Evolutionary conservation across 805 yeast species (phyloP).

Genomic region (Schwanniomyces polymorphus): DNA sequence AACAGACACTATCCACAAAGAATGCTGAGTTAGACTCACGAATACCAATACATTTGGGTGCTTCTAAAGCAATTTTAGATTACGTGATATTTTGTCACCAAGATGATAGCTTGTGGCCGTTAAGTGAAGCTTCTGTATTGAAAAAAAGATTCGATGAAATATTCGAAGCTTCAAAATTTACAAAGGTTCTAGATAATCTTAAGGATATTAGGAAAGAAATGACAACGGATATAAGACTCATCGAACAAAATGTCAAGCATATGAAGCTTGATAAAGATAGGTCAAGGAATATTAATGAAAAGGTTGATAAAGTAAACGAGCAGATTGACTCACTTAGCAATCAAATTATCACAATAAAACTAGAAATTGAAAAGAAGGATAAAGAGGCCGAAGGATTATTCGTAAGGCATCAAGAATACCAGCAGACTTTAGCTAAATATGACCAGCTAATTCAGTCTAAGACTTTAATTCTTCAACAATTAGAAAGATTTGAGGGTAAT

Average conservation of each 20-base stretch:
- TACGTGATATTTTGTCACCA: constrained; percentile 97
- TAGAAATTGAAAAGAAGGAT: constrained; percentile 53
- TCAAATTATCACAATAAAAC: constrained; percentile 50
- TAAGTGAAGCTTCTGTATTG: constrained; percentile 83
- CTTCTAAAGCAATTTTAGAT: constrained; percentile 81
- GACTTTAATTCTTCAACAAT: constrained; percentile 48
- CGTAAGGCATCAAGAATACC: constrained; percentile 78
- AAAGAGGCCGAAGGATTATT: constrained; percentile 63
- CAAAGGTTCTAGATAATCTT: constrained; percentile 82
- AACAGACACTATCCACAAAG: constrained; percentile 75
- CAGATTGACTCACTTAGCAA: constrained; percentile 45
- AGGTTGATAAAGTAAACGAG: constrained; percentile 41
- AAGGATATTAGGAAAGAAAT: constrained; percentile 77
- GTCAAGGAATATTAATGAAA: constrained; percentile 57
- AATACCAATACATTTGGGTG: constrained; percentile 84
- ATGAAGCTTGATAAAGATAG: constrained; percentile 70
- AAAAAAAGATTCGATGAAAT: constrained; percentile 96
- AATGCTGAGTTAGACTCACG: constrained; percentile 80
- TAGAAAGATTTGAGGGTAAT: constrained; percentile 48
- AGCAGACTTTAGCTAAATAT: constrained; percentile 61
- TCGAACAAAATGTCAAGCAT: constrained; percentile 79
- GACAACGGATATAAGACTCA: constrained; percentile 68
- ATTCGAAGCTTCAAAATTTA: constrained; percentile 90
- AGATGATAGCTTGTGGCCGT: constrained; percentile 96
- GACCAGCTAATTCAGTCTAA: constrained; percentile 56